Evolutionary conservation across 495 filamentous ascomycete genomes (phyloP), one percentile per base, ranked within the genome.

Genomic region (Aspergillus affinis): DNA sequence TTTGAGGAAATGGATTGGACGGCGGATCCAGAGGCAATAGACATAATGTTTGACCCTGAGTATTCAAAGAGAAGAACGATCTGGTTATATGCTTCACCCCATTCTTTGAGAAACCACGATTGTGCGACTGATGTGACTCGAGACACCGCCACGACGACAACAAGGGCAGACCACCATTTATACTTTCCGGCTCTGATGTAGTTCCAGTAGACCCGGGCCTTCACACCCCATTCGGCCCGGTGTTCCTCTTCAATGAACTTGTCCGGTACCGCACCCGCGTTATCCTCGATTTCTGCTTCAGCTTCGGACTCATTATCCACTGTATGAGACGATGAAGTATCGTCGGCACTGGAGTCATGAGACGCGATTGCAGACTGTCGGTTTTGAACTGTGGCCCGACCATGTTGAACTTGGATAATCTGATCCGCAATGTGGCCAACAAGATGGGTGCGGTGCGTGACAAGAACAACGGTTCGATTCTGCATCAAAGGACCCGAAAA

Each of bases 201-300:
- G 55, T 84, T 84, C 90, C 88, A 93, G 62, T 93, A 95, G 0
- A 93, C 87, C 18, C 79, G 77, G 10, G 81, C 78, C 65, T 90
- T 78, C 6, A 95, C 90, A 3, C 89, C 88, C 53, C 90, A 90
- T 62, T 89, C 84, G 0, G 84, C 88, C 50, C 90, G 81, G 65
- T 86, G 78, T 68, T 95, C 91, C 18, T 95, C 90, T 66, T 92
- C 86, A 46, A 93, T 87, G 68, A 95, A 93, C 64, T 90, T 91
- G 15, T 89, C 86, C 0, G 88, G 85, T 12, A 85, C 73, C 0
- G 80, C 79, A 2, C 80, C 78, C 0, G 70, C 70, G 57, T 84
- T 71, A 20, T 82, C 74, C 48, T 81, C 72, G 0, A 61, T 55
- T n/a, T 54, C 63, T 6, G 47, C 27, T 56, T 83, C 77, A 7